Evolutionary conservation across 805 yeast genomes (phyloP), one percentile per base, ranked within the genome.

Genomic region (Lipomyces sp.): DNA sequence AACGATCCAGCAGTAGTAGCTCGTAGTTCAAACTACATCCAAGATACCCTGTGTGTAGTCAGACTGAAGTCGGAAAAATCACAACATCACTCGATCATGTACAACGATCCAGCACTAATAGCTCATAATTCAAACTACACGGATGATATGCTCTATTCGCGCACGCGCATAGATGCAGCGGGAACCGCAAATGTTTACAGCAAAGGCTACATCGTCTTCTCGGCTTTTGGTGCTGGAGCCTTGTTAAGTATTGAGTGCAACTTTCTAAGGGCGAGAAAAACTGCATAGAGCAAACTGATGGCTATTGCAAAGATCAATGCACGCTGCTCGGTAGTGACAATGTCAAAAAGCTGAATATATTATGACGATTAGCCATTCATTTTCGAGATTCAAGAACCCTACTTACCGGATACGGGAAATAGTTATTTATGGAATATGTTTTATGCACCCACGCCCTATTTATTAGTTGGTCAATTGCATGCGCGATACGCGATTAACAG

Each of bases 401-500:
- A 39, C 60, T 8, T 61, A 61, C 64, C 34, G 70, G 70, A 53
- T 67, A 67, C 1, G 70, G 70, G 51, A 55, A 67, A 24, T 18
- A 59, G 13, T 57, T 60, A 42, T 67, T 67, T 33, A 42, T 33
- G 7, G 66, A n/a, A 34, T 51, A 64, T 6, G 64, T 51, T n/a
- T 60, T 54, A 11, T 64, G 70, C 15, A 64, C 66, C 70, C 70
- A 67, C 34, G 56, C 8, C 70, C 70, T 67, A 35, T 51, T 5
- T 15, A 55, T 50, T 32, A 42, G 37, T 54, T 24, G 24, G 8
- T 34, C 53, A 29, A 45, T 45, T 30, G 55, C n/a, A 18, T 29
- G 6, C 15, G 34, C 6, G 13, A 5, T 3, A 11, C 48, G 18
- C 10, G 10, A 15, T 5, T 7, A 13, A 32, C 18, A 13, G 7